Percentiles rank a stretch among this genome's conserved stretches.
Conservation (phyloP, 768 basidiomycete genomes). For the Trametes gibbosa region DNA sequence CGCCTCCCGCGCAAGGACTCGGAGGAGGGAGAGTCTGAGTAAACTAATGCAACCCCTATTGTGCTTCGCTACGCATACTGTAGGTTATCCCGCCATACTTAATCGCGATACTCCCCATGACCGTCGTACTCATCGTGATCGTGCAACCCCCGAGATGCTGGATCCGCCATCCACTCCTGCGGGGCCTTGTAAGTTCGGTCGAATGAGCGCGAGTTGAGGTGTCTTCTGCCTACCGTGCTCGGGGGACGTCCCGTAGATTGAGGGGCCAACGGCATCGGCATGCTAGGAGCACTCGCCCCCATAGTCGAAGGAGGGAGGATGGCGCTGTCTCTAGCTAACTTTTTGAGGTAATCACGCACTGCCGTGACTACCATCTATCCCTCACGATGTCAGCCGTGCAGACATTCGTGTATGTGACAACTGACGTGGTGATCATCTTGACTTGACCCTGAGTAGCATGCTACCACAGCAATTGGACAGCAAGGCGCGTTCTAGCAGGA, state of each 20-base stretch:
- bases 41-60: background rate
- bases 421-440: slow-evolving; percentile 76
- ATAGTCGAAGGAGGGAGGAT: slow-evolving; percentile 20
- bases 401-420: background rate
- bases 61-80: slow-evolving; percentile 17
- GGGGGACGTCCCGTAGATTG: slow-evolving; percentile 7
- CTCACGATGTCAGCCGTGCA: background rate
- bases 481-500: slow-evolving; percentile 67
- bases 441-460: slow-evolving; percentile 79
- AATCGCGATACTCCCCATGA: slow-evolving; percentile 13
- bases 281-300: slow-evolving; percentile 17
- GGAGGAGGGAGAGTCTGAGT: slow-evolving; percentile 4
- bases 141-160: slow-evolving; percentile 33
- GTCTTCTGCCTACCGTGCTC: slow-evolving; percentile 19
- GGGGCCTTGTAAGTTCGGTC: slow-evolving; percentile 10
- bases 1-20: slow-evolving; percentile 11
- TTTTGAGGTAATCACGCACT: slow-evolving; percentile 68
- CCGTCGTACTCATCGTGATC: slow-evolving; percentile 16
- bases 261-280: slow-evolving; percentile 12
- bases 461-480: slow-evolving; percentile 76
- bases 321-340: slow-evolving; percentile 37
- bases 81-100: slow-evolving; percentile 9
- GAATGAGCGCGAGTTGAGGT: background rate
- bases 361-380: slow-evolving; percentile 60
- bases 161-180: slow-evolving; percentile 34